A percentile compares a stretch with the other conserved stretches of the same genome.
phyloP scores from a whole-genome alignment of 108 stramenopile species.

The Nitzschia sp. region DNA sequence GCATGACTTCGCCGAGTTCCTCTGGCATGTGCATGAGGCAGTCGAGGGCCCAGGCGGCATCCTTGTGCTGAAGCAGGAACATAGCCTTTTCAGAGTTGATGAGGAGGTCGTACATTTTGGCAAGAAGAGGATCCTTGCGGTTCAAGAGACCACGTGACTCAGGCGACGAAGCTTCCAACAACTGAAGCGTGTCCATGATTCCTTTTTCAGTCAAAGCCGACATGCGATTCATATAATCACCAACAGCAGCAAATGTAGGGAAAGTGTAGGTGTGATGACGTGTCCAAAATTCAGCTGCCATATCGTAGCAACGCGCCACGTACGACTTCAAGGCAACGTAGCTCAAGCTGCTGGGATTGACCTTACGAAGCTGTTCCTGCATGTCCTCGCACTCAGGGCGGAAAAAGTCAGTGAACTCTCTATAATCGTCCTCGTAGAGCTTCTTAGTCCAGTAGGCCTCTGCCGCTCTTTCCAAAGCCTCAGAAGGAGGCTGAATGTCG shows the following conservation, averaged over 20 bases:
- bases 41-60: conserved; percentile 7
- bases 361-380: conserved; percentile 6
- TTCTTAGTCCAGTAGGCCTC: conserved; percentile 28
- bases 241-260: conserved; percentile 8
- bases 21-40: conserved; percentile 13
- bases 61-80: conserved; percentile 8
- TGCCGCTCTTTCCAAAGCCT: conserved; percentile 23
- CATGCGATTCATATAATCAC: conserved; percentile 21
- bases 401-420: conserved; percentile 13
- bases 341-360: conserved; percentile 1
- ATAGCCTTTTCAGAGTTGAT: neutral
- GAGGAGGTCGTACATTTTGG: conserved; percentile 13
- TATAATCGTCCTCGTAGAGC: conserved; percentile 31
- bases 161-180: conserved; percentile 13
- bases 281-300: conserved; percentile 4
- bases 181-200: conserved; percentile 8
- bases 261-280: conserved; percentile 10
- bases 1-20: conserved; percentile 8
- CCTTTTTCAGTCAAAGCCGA: conserved; percentile 10
- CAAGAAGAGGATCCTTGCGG: conserved; percentile 3
- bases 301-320: conserved; percentile 11
- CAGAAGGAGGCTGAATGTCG: conserved; percentile 15
- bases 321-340: conserved; percentile 4
- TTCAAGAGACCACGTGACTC: conserved; percentile 15
- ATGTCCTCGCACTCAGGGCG: conserved; percentile 10